Base-by-base conservation (phyloP, 176 grass and related monocot species). In the Oryza coarctata region DNA sequence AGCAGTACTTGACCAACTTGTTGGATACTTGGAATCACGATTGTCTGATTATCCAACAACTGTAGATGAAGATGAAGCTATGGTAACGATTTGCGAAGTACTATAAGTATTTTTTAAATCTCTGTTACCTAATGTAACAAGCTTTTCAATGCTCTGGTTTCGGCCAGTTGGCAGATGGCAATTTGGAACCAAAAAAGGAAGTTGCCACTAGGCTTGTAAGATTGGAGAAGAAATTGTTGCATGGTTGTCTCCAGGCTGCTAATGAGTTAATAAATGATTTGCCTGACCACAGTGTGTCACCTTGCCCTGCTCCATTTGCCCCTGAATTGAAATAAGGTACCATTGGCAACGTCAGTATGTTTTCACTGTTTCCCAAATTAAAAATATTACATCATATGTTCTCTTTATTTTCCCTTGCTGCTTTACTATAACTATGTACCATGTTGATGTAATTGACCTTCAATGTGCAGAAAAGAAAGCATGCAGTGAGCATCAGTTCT, bases 1-100 rank as follows among this genome's bases (percentile, higher is more conserved):
- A 85, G 96, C 96, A 38, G 96, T 99, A 71, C 79, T 99, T 63
- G 96, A 99, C 84, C 96, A 99, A 90, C 92, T 99, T 80, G 86
- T 90, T 86, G 74, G 41, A 61, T 95, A 95, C 84, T 89, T 99
- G 66, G 80, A 93, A 84, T 91, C 87, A 83, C 89, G 93, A 29
- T 95, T 99, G 93, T 80, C 85, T 81, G 82, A 75, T 84, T 99
- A 99, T 80, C 88, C 96, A 25, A 91, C 89, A 66, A 91, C 83
- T 40, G 90, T 98, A 73, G 90, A 81, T 68, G 88, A 98, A 65
- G 93, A 98, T 90, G 96, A 98, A 83, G 47, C 58, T 79, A 89
- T 93, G 93, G 96, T 98, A 95, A 90, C 49, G 73, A 84, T 30
- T 30, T 52, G 76, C 65, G 15, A 6, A 80, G 20, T 71, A 75